Evolutionary conservation across 2,329 filamentous ascomycete genomes (phyloP).

Genomic region (Aureobasidium melanogenum): DNA sequence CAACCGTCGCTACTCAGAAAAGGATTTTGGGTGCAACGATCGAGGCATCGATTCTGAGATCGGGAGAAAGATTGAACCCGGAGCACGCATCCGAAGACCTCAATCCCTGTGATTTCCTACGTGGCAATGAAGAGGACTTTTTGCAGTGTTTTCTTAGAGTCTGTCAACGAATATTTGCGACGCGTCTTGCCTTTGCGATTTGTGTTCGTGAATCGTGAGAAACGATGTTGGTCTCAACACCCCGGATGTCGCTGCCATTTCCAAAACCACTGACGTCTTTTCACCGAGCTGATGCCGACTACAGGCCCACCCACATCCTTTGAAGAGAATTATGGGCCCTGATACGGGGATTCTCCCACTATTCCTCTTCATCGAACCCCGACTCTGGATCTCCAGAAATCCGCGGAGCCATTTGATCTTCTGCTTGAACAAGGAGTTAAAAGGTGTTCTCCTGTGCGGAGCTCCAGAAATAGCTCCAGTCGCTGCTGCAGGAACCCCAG

Average conservation of each 20-base stretch:
- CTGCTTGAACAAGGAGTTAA: not conserved
- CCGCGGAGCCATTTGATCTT: not conserved
- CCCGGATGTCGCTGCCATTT: not conserved
- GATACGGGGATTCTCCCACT: not conserved
- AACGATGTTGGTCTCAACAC: not conserved
- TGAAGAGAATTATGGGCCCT: slow-evolving; percentile 3
- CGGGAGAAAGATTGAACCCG: not conserved
- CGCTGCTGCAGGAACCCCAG: not conserved
- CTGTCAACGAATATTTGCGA: not conserved
- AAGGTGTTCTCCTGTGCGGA: not conserved
- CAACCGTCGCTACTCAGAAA: not conserved
- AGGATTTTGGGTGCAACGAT: not conserved
- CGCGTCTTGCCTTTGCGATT: not conserved
- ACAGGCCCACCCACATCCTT: slow-evolving; percentile 4
- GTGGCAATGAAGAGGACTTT: not conserved
- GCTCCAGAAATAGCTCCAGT: not conserved
- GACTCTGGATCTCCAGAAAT: not conserved
- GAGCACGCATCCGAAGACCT: not conserved
- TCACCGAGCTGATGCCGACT: slow-evolving; percentile 3
- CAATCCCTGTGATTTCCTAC: not conserved
- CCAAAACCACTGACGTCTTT: slow-evolving; percentile 6
- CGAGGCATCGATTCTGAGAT: not conserved
- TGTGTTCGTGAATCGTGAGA: too few species aligned
- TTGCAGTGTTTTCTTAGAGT: not conserved
- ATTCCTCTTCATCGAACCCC: not conserved